These are phyloP conservation scores for Gossypium gossypioides DNA, from an alignment of 441 rosid genomes.

Conservation along the genomic window DNA sequence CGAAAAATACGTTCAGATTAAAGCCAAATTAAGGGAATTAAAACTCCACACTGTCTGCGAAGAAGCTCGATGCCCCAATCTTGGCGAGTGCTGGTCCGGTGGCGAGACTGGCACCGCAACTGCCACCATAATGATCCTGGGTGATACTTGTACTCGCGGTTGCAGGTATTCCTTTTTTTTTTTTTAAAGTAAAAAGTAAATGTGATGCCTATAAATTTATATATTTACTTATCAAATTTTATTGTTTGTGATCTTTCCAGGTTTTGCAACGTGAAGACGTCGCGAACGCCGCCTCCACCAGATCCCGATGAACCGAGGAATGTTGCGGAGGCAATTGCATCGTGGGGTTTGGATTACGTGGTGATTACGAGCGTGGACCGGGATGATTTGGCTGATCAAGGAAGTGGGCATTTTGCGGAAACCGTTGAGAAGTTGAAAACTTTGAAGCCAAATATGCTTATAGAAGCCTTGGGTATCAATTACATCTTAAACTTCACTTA, in stretches of 20 bases:
- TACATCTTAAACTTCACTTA: background rate
- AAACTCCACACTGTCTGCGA: conserved; percentile 95
- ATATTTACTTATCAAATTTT: background rate
- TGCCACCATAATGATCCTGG: conserved; percentile 88
- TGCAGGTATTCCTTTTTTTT: conserved; percentile 45
- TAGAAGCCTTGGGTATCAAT: conserved; percentile 80
- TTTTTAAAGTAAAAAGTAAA: background rate
- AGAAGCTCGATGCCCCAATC: conserved; percentile 87
- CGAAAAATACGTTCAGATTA: conserved; percentile 88
- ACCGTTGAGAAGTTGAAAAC: conserved; percentile 72
- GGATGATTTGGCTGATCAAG: conserved; percentile 89
- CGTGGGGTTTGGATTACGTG: conserved; percentile 95
- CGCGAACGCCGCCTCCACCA: conserved; percentile 89
- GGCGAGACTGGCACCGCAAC: conserved; percentile 97
- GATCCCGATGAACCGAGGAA: conserved; percentile 76
- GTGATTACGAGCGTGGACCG: conserved; percentile 95
- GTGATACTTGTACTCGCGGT: conserved; percentile 93
- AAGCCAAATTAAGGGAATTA: conserved; percentile 78
- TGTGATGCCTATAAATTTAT: background rate
- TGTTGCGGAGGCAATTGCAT: conserved; percentile 90
- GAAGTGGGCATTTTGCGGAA: conserved; percentile 76
- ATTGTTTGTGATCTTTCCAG: conserved; percentile 20
- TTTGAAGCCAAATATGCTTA: conserved; percentile 74
- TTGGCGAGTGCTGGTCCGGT: conserved; percentile 95
- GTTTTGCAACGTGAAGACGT: conserved; percentile 93